These are phyloP conservation scores for Boletus sensibilis DNA, from an alignment of 768 basidiomycete species.

Conservation along the genomic window DNA sequence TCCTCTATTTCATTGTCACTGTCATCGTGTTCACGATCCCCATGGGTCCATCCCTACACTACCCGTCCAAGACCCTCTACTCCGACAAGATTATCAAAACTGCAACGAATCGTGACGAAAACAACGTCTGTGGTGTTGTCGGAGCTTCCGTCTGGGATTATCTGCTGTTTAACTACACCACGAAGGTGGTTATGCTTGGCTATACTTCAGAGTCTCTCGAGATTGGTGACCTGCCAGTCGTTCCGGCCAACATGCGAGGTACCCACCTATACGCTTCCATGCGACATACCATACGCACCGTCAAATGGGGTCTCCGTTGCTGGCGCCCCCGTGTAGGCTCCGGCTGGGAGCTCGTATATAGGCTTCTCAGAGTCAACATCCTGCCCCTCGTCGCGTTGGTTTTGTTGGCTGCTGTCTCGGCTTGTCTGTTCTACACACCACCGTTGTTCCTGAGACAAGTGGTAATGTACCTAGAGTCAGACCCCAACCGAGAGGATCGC, in stretches of 20 bases:
- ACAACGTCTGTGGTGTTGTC: slow-evolving; percentile 69
- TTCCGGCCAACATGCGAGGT: slow-evolving; percentile 70
- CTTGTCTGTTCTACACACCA: slow-evolving; percentile 63
- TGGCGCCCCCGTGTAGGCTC: slow-evolving; percentile 62
- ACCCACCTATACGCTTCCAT: slow-evolving; percentile 63
- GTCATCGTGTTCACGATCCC: slow-evolving; percentile 53
- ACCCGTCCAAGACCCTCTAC: slow-evolving; percentile 71
- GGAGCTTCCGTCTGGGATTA: slow-evolving; percentile 45
- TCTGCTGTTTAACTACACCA: slow-evolving; percentile 85
- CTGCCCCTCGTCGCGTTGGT: slow-evolving; percentile 41
- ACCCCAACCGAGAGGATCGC: slow-evolving; percentile 51
- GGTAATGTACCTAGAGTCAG: slow-evolving; percentile 63
- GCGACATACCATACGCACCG: slow-evolving; percentile 52
- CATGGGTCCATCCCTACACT: slow-evolving; percentile 72
- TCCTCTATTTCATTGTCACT: slow-evolving; percentile 47
- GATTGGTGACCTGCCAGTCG: slow-evolving; percentile 84
- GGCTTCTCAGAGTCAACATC: slow-evolving; percentile 57
- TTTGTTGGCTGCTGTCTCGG: slow-evolving; percentile 52
- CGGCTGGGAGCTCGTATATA: slow-evolving; percentile 64
- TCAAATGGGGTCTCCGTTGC: slow-evolving; percentile 49
- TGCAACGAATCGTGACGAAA: slow-evolving; percentile 58
- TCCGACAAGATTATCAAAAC: slow-evolving; percentile 62
- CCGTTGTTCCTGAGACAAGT: slow-evolving; percentile 61
- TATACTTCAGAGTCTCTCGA: slow-evolving; percentile 72
- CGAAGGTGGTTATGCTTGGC: slow-evolving; percentile 83